Conservation (phyloP, 371 early-diverging fungal species). For the Lichtheimia hyalospora region DNA sequence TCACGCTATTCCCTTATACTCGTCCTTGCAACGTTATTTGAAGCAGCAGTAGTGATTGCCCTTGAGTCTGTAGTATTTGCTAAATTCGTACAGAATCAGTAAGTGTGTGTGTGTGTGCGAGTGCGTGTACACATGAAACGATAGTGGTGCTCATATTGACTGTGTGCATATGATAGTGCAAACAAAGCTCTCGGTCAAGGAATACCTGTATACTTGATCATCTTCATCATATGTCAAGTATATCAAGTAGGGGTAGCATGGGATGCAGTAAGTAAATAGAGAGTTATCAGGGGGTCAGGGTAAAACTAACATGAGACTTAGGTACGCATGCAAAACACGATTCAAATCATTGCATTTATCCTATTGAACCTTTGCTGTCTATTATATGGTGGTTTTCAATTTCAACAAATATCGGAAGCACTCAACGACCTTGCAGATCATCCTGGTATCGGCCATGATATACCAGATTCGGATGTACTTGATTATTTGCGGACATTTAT, state of each 20-base stretch:
- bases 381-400: conserved; percentile 77
- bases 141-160: not conserved
- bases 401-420: conserved; percentile 46
- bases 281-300: conserved; percentile 2
- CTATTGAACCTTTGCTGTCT: conserved; percentile 79
- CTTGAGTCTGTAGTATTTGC: conserved; percentile 65
- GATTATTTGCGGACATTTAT: conserved; percentile 30
- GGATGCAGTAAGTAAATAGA: conserved; percentile 70
- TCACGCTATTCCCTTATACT: conserved; percentile 46
- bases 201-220: conserved; percentile 75
- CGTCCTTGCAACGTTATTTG: conserved; percentile 49
- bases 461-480: not conserved
- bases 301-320: conserved; percentile 25
- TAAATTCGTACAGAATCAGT: conserved; percentile 42
- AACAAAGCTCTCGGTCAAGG: conserved; percentile 30
- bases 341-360: conserved; percentile 84
- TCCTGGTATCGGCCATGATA: conserved; percentile 6
- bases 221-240: conserved; percentile 75
- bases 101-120: conserved; percentile 13
- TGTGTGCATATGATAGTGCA: conserved; percentile 15
- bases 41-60: conserved; percentile 67
- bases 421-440: conserved; percentile 12
- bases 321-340: conserved; percentile 82
- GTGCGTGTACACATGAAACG: no score
- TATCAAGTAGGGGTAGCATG: conserved; percentile 70